phyloP scores from a whole-genome alignment of 345 rosid species.

The Linum tenue region DNA sequence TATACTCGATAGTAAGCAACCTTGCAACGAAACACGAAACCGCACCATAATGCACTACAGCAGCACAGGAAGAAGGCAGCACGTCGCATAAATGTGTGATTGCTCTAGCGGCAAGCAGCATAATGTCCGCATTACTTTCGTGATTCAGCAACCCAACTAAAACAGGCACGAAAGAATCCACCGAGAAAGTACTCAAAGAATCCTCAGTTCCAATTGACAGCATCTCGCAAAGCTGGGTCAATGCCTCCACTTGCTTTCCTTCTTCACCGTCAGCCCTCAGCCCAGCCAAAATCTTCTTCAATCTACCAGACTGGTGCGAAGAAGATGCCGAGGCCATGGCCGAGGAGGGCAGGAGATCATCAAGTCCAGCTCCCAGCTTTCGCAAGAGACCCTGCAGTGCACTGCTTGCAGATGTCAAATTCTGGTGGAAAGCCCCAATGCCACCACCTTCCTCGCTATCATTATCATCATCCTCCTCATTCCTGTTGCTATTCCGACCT shows the following conservation, averaged over 20 bases:
- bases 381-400: constrained; percentile 88
- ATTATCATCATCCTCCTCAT: constrained; percentile 65
- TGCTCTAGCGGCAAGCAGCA: constrained; percentile 98
- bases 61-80: constrained; percentile 93
- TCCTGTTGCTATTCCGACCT: constrained; percentile 14
- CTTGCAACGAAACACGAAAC: constrained; percentile 86
- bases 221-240: constrained; percentile 96
- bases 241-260: constrained; percentile 96
- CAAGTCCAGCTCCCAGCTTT: constrained; percentile 94
- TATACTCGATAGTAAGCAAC: constrained; percentile 91
- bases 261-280: constrained; percentile 93
- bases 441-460: constrained; percentile 73
- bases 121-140: constrained; percentile 92
- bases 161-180: constrained; percentile 91
- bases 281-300: constrained; percentile 91
- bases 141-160: constrained; percentile 89
- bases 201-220: constrained; percentile 97
- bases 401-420: constrained; percentile 87
- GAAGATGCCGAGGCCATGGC: constrained; percentile 78
- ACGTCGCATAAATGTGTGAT: constrained; percentile 95
- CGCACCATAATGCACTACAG: constrained; percentile 96
- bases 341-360: constrained; percentile 78
- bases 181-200: constrained; percentile 84
- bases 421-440: constrained; percentile 64
- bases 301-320: constrained; percentile 70